A percentile compares a stretch with the other conserved stretches of the same genome.
phyloP scores from a whole-genome alignment of 1,139 yeast species.

The Yamadazyma friedrichii region DNA sequence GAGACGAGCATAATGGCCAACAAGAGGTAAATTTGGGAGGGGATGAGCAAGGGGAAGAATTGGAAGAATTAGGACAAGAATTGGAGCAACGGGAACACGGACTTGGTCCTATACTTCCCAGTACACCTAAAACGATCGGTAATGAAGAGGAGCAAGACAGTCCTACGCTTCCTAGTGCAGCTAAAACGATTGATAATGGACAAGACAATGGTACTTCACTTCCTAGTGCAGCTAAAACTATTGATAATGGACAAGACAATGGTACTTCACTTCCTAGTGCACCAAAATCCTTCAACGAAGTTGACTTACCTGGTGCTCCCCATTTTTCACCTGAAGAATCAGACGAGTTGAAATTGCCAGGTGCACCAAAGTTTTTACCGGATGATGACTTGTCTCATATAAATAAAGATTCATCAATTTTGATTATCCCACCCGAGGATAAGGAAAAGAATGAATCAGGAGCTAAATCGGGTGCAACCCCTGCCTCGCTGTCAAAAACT shows the following conservation, averaged over 20 bases:
- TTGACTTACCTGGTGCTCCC: conserved; percentile 31
- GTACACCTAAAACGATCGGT: too few species aligned
- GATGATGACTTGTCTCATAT: conserved; percentile 39
- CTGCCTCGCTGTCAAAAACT: background rate
- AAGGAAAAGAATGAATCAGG: conserved; percentile 17
- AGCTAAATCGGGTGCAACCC: background rate
- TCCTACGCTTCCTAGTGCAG: conserved; percentile 13
- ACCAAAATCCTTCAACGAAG: too few species aligned
- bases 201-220: background rate
- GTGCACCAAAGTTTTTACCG: conserved; percentile 44
- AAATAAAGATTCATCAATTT: conserved; percentile 40
- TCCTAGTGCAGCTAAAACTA: conserved; percentile 18
- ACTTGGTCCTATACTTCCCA: too few species aligned
- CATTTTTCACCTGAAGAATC: conserved; percentile 31
- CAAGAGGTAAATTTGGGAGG: background rate
- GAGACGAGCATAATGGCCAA: background rate
- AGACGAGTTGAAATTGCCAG: conserved; percentile 32
- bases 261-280: background rate
- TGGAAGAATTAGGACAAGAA: conserved; percentile 1
- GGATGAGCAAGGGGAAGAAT: conserved; percentile 3
- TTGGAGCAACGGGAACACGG: background rate
- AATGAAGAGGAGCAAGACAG: background rate
- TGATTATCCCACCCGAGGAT: conserved; percentile 25
- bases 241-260: background rate
- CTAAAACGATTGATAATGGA: background rate